Evolutionary conservation across 768 basidiomycete species (phyloP).

Genomic region (Boletellus emodensis): DNA sequence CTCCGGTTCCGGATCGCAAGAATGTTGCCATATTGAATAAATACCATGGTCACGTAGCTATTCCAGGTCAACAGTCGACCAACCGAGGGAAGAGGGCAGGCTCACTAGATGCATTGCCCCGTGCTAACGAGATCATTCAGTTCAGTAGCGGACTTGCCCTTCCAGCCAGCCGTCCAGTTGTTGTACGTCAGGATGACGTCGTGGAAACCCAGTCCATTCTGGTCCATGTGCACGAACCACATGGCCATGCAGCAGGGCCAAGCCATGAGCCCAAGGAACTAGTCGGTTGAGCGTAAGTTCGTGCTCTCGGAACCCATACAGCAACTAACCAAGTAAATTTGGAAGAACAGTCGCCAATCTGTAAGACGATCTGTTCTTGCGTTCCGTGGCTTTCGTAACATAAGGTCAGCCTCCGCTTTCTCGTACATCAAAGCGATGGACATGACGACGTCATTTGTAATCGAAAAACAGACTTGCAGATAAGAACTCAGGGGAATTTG

Average conservation of each 20-base stretch:
- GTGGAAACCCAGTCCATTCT: conserved; percentile 36
- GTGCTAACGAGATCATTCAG: conserved; percentile 35
- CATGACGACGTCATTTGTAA: conserved; percentile 49
- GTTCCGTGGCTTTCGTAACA: conserved; percentile 47
- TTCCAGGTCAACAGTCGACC: background rate
- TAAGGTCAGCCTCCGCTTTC: conserved; percentile 48
- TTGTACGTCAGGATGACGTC: conserved; percentile 41
- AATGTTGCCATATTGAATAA: conserved; percentile 41
- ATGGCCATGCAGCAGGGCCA: conserved; percentile 45
- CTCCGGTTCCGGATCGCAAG: conserved; percentile 44
- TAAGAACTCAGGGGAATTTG: conserved; percentile 54
- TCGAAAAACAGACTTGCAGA: conserved; percentile 54
- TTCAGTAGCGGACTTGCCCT: conserved; percentile 29
- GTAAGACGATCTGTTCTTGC: conserved; percentile 47
- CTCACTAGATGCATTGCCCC: conserved; percentile 47
- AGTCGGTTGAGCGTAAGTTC: conserved; percentile 2
- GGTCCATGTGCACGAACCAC: conserved; percentile 38
- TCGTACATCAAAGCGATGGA: conserved; percentile 50
- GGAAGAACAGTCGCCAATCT: conserved; percentile 45
- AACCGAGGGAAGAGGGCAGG: background rate
- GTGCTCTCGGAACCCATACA: background rate
- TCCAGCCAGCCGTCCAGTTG: conserved; percentile 36
- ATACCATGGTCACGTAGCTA: conserved; percentile 47
- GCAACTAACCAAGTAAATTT: conserved; percentile 42
- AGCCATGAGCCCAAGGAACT: conserved; percentile 44